These are phyloP conservation scores for Glycine tomentella DNA, from an alignment of 306 rosid species.

Conservation along the genomic window DNA sequence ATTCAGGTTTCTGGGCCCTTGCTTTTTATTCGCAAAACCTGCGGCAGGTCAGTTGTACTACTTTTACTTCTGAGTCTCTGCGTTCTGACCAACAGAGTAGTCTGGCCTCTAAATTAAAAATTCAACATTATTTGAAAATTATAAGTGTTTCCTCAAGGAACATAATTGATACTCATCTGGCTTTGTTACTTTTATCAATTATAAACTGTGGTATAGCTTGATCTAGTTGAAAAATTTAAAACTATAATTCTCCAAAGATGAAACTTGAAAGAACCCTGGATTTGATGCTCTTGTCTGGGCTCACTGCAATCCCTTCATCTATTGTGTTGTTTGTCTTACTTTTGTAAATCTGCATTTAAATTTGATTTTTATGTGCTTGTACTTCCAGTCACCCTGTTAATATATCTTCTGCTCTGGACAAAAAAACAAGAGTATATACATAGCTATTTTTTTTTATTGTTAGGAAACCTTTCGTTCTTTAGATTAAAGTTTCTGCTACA, in stretches of 20 bases:
- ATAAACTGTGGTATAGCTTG: not conserved
- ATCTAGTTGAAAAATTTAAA: conserved; percentile 26
- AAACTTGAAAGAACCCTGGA: not conserved
- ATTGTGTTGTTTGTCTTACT: not conserved
- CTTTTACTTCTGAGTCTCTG: not conserved
- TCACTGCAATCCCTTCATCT: conserved; percentile 1
- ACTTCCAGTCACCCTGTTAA: not conserved
- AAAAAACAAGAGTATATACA: not conserved
- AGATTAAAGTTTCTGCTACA: conserved; percentile 11
- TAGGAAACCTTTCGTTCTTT: not conserved
- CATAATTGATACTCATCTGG: conserved; percentile 31
- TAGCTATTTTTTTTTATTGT: not conserved
- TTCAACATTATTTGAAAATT: not conserved
- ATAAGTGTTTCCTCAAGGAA: not conserved
- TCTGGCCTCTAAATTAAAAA: not conserved
- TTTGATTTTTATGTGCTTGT: not conserved
- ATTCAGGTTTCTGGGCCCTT: conserved; percentile 69
- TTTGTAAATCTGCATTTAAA: not conserved
- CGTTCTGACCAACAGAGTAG: not conserved
- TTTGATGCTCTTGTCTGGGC: conserved; percentile 24
- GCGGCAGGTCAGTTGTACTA: conserved; percentile 58
- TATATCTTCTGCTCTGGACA: conserved; percentile 9
- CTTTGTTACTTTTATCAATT: conserved; percentile 4
- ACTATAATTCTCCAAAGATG: not conserved
- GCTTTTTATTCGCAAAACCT: conserved; percentile 61